Evolutionary conservation across 768 basidiomycete species (phyloP), one percentile per base, ranked within the genome.

Genomic region (Pleurotus giganteus): DNA sequence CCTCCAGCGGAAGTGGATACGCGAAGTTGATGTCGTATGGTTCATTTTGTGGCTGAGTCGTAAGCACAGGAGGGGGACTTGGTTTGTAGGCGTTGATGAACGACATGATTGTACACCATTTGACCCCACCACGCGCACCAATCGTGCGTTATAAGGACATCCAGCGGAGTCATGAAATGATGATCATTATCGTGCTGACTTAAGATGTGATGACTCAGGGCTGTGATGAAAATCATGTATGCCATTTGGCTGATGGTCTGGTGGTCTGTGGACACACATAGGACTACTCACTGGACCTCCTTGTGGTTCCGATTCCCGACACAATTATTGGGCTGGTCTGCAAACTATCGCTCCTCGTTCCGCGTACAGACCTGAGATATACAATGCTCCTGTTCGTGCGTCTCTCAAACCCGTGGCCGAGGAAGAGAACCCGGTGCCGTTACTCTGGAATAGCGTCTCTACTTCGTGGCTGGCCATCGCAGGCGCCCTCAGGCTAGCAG

Each of bases 371-470:
- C 86, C 87, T 3, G 75, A 69, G 11, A 86, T 61, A 57, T 83
- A 87, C 13, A 87, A 61, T 0, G 59, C 62, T 0, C 80, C 82
- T 0, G 78, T 75, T 11, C 67, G 60, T 0, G 73, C 66, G 63
- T 88, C 86, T 31, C 74, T 65, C 58, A 88, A 55, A 1, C 73
- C 79, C 6, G 84, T 84, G 6, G 75, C 69, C 13, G 83, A 81
- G 2, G 77, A 69, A 12, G 77, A 74, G 61, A 86, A 86, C 4
- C 77, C 76, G 3, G 75, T 71, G n/a, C 88, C 88, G 57, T 84
- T 74, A 60, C 88, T 89, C 69, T 87, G 88, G 70, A 87, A 89
- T n/a, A 90, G 58, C 0, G 88, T 88, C 61, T 77, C 73, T 27
- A 88, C 53, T 29, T 74, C 72, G 60, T 78, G 71, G 1, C 69